Conservation (phyloP, 2,329 filamentous ascomycete genomes). For the Paecilomyces dactylethromorphus region DNA sequence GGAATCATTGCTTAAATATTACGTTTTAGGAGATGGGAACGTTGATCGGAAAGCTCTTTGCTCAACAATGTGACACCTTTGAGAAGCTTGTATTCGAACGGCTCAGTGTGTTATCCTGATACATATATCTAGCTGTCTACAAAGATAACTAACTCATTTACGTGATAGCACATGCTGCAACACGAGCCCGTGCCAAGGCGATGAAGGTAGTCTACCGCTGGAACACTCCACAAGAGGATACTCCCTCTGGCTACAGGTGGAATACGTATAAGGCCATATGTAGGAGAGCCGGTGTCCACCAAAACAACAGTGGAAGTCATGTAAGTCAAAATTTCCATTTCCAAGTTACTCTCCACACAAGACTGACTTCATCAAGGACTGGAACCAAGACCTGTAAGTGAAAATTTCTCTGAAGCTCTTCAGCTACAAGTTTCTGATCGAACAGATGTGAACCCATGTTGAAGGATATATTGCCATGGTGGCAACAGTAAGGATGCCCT, state of each 20-base stretch:
- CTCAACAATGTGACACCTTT: background rate
- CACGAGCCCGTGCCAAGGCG: background rate
- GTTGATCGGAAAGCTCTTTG: background rate
- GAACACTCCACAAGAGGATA: background rate
- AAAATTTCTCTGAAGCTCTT: background rate
- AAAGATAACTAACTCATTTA: background rate
- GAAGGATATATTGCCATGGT: background rate
- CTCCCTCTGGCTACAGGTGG: background rate
- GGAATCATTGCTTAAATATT: background rate
- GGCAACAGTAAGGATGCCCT: background rate
- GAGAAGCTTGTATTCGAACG: background rate
- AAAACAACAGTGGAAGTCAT: background rate
- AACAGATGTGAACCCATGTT: background rate
- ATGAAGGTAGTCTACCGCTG: background rate
- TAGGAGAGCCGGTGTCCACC: background rate
- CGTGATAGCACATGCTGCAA: background rate
- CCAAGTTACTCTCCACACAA: background rate
- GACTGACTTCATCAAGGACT: background rate
- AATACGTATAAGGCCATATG: background rate
- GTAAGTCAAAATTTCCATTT: background rate
- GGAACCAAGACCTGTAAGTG: background rate
- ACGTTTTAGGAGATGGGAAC: background rate
- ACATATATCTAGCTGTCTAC: background rate
- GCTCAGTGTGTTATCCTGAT: background rate
- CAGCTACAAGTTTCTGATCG: background rate